Evolutionary conservation across 108 stramenopile species (phyloP), one percentile per base, ranked within the genome.

Genomic region (Cyclotella cryptica): DNA sequence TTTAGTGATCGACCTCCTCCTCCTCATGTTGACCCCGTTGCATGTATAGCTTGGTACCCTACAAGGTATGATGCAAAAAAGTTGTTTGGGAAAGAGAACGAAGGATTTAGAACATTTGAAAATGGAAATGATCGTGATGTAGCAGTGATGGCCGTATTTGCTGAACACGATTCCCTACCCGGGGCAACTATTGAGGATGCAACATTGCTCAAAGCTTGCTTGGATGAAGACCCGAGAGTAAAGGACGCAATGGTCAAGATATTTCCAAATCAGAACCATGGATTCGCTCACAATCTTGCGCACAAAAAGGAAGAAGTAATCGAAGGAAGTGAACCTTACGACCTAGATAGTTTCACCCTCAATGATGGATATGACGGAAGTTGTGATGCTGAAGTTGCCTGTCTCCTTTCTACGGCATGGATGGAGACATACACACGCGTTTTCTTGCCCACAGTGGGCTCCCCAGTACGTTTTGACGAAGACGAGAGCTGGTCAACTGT

Each of bases 171-270:
- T 68, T 68, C 46, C 6, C 43, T 92, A 8, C 71, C 85, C 30
- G 94, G 94, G 30, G 92, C 92, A 39, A 90, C 88, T 14, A 72
- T 76, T n/a, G 69, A 79, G 10, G 94, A 95, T 85, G 94, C 92
- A 22, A 82, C 55, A 60, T 35, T 73, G 26, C 82, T 95, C 17
- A 89, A 89, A 61, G 52, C 59, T 24, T 77, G 83, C 17, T 84
- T 95, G n/a, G 87, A 76, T 52, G 68, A 83, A 24, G 94, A 95
- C 49, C 67, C 81, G 5, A 75, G 90, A 54, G 77, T 95, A 28
- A 92, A 90, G 53, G 94, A 95, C 68, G 74, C 69, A 22, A 92
- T 95, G 90, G 88, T 95, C 9, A 95, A 95, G 75, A 87, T 93
- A 11, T 95, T 95, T 83, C 89, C 90, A 11, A 84, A 77, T 47